Conservation (phyloP, 1,139 yeast species). For the Chernovozyma aurita region DNA sequence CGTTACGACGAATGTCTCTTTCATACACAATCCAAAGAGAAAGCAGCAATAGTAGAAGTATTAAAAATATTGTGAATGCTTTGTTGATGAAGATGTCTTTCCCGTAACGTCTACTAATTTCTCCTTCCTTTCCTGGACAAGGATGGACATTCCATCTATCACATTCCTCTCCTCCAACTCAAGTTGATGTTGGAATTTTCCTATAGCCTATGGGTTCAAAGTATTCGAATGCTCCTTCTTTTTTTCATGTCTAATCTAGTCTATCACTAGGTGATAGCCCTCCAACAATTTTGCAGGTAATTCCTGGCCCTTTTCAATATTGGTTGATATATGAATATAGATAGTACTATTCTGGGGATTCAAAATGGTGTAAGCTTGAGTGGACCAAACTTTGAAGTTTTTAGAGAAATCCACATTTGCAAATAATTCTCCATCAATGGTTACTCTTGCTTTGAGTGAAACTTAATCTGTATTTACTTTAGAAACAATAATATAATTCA, state of each 20-base stretch:
- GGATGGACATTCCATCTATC: constrained; percentile 66
- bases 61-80: constrained; percentile 44
- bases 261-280: constrained; percentile 71
- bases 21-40: constrained; percentile 75
- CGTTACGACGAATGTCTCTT: constrained; percentile 73
- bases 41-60: constrained; percentile 58
- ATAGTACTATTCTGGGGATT: constrained; percentile 73
- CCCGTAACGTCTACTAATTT: constrained; percentile 57
- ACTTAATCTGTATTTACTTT: constrained; percentile 35
- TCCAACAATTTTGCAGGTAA: constrained; percentile 77
- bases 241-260: constrained; percentile 53
- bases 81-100: constrained; percentile 53
- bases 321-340: constrained; percentile 79
- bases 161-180: constrained; percentile 44
- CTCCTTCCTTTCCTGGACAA: constrained; percentile 83
- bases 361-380: constrained; percentile 80
- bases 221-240: constrained; percentile 52
- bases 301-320: constrained; percentile 46
- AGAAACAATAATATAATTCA: constrained; percentile 67
- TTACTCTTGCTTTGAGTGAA: constrained; percentile 62
- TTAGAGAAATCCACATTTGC: constrained; percentile 80
- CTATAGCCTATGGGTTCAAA: constrained; percentile 45
- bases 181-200: constrained; percentile 41
- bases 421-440: constrained; percentile 76
- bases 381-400: constrained; percentile 55